Evolutionary conservation across 495 filamentous ascomycete genomes (phyloP).

Genomic region (Hypoxylon perforatum): DNA sequence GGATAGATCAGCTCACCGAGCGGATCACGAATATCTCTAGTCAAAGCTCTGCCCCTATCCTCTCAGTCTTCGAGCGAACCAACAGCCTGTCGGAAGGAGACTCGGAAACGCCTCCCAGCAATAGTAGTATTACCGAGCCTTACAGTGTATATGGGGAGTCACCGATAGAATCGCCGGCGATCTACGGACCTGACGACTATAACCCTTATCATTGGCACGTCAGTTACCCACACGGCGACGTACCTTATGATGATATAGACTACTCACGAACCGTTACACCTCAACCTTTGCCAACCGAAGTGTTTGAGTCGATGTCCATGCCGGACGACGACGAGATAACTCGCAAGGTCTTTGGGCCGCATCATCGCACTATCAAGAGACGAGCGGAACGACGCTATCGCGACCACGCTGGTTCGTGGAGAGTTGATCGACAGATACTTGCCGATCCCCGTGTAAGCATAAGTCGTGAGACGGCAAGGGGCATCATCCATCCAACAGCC

Average conservation of each 20-base stretch:
- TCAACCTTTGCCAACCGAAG: constrained; percentile 38
- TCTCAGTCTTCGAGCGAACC: constrained; percentile 78
- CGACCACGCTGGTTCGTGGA: constrained; percentile 61
- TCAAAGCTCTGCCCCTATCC: constrained; percentile 58
- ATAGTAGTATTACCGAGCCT: constrained; percentile 48
- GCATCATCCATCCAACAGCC: constrained; percentile 37
- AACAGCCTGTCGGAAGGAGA: constrained; percentile 71
- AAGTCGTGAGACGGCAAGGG: constrained; percentile 54
- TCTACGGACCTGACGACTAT: constrained; percentile 36
- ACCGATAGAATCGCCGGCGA: constrained; percentile 40
- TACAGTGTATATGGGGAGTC: constrained; percentile 39
- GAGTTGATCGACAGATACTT: constrained; percentile 52
- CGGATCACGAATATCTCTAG: constrained; percentile 56
- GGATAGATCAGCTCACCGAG: constrained; percentile 67
- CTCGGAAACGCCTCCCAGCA: constrained; percentile 48
- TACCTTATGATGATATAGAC: constrained; percentile 20
- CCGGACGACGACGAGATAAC: constrained; percentile 42
- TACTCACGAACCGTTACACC: constrained; percentile 43
- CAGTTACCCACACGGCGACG: constrained; percentile 23
- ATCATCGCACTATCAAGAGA: constrained; percentile 58
- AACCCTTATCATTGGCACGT: constrained; percentile 51
- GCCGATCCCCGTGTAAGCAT: constrained; percentile 60
- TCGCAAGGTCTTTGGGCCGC: constrained; percentile 46
- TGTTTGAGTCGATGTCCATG: constrained; percentile 48
- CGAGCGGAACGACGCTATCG: constrained; percentile 56